These are phyloP conservation scores for Scheffersomyces quercinus DNA, from an alignment of 1,139 yeast genomes.

Conservation along the genomic window DNA sequence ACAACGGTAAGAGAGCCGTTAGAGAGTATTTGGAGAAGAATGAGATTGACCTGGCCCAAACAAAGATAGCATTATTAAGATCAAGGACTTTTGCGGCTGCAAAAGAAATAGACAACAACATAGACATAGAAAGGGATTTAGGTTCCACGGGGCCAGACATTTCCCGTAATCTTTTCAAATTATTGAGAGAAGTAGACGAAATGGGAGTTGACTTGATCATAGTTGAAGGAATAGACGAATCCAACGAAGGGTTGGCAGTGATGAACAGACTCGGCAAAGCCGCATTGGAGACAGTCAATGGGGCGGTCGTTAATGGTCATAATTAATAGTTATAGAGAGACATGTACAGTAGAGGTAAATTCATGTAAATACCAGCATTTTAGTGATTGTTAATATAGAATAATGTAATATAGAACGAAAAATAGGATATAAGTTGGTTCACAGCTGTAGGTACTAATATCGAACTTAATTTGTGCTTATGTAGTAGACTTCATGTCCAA, in stretches of 20 bases:
- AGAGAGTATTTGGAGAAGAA: constrained; percentile 24
- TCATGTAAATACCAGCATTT: no score
- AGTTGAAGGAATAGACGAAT: constrained; percentile 71
- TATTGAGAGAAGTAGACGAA: constrained; percentile 73
- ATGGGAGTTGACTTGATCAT: constrained; percentile 60
- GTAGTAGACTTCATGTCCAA: no score
- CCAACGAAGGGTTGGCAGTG: constrained; percentile 84
- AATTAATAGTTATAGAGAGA: not conserved
- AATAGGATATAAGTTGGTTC: no score
- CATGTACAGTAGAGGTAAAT: no score
- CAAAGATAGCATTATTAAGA: constrained; percentile 50
- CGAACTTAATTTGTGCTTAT: no score
- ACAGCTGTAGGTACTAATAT: no score
- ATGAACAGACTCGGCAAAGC: constrained; percentile 92
- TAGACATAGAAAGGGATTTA: constrained; percentile 43
- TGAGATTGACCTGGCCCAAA: constrained; percentile 9
- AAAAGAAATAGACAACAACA: constrained; percentile 16
- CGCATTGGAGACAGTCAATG: constrained; percentile 53
- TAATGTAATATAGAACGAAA: no score
- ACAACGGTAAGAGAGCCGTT: constrained; percentile 41
- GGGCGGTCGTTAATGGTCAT: constrained; percentile 2
- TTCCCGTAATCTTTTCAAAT: constrained; percentile 71
- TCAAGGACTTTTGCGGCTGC: constrained; percentile 35
- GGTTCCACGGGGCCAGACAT: constrained; percentile 65
- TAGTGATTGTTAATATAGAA: no score